Evolutionary conservation across 768 basidiomycete species (phyloP).

Genomic region (Chlorophyllum brunneum): DNA sequence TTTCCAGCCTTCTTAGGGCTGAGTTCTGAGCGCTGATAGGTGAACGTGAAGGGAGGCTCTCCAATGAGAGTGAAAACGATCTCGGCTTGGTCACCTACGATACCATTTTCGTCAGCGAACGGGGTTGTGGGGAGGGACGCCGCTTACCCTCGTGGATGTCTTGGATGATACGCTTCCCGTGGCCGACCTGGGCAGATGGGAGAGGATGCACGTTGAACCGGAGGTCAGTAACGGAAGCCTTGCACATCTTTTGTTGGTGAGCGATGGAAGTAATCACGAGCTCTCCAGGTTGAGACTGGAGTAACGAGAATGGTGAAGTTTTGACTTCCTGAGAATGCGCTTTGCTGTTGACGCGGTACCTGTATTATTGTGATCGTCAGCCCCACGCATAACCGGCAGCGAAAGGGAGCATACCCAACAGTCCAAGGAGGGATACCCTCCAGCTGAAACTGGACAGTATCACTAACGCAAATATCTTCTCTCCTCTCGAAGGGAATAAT

Average conservation of each 20-base stretch:
- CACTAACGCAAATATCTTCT: slow-evolving; percentile 86
- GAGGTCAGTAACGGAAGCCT: slow-evolving; percentile 74
- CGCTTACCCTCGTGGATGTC: slow-evolving; percentile 83
- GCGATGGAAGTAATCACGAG: slow-evolving; percentile 88
- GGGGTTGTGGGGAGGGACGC: not conserved
- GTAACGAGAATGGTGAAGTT: slow-evolving; percentile 79
- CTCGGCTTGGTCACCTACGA: slow-evolving; percentile 84
- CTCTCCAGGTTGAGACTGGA: slow-evolving; percentile 76
- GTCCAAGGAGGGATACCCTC: slow-evolving; percentile 95
- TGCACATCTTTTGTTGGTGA: slow-evolving; percentile 91
- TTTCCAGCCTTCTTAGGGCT: slow-evolving; percentile 63
- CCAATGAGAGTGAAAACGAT: slow-evolving; percentile 89
- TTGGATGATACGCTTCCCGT: slow-evolving; percentile 77
- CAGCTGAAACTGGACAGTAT: slow-evolving; percentile 85
- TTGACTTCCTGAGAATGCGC: slow-evolving; percentile 69
- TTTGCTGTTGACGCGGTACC: slow-evolving; percentile 81
- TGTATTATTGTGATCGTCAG: slow-evolving; percentile 23
- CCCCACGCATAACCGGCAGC: not conserved
- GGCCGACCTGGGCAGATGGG: slow-evolving; percentile 85
- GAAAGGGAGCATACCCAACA: slow-evolving; percentile 55
- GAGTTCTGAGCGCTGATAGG: slow-evolving; percentile 82
- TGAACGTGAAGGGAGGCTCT: slow-evolving; percentile 94
- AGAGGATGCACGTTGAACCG: slow-evolving; percentile 72
- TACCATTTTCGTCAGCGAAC: not conserved
- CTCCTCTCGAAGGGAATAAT: slow-evolving; percentile 81